Evolutionary conservation across 1,284 basidiomycete species (phyloP), one percentile per base, ranked within the genome.

Genomic region (Tremellales sp.): DNA sequence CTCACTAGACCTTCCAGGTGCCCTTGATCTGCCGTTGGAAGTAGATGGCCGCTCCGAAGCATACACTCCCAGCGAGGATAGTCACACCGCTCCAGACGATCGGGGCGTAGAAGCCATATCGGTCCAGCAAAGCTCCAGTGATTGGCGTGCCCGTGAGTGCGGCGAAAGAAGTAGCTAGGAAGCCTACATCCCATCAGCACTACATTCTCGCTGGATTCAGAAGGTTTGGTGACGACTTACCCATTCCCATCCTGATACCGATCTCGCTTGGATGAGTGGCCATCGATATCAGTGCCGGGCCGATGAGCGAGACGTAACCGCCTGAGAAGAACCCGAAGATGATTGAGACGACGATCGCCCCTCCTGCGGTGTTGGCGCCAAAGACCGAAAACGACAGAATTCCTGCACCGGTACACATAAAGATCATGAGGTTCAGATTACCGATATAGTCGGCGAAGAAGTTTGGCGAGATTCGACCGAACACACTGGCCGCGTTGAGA

Each of bases 111-210:
- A 57, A 60, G 1, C 64, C 65, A 29, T 65, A 61, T 6, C 36
- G 36, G 11, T 57, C 45, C 11, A 72, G 51, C 19, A 74, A 53
- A 0, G 69, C 69, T n/a, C 72, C 72, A 1, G 61, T 60, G 49
- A 72, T 70, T 0, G 70, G 69, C 2, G 69, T 68, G 0, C 70
- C 70, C 19, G 62, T 58, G 8, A 73, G 53, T 0, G 61, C 66
- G 1, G 61, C 57, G n/a, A 69, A 17, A 0, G 62, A 63, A 8
- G 62, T 52, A 24, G 61, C 36, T 11, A 70, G 46, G 53, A 64
- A 64, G 15, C 53, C 53, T 15, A 15, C 19, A n/a, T 8, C n/a
- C 15, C 8, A 24, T 40, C 39, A 40, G 39, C 19, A 21, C 39
- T 22, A 13, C 39, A n/a, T 40, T 40, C 13, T n/a, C 19, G 29